These are phyloP conservation scores for Yueomyces sp. DNA, from an alignment of 805 yeast genomes.

Conservation along the genomic window DNA sequence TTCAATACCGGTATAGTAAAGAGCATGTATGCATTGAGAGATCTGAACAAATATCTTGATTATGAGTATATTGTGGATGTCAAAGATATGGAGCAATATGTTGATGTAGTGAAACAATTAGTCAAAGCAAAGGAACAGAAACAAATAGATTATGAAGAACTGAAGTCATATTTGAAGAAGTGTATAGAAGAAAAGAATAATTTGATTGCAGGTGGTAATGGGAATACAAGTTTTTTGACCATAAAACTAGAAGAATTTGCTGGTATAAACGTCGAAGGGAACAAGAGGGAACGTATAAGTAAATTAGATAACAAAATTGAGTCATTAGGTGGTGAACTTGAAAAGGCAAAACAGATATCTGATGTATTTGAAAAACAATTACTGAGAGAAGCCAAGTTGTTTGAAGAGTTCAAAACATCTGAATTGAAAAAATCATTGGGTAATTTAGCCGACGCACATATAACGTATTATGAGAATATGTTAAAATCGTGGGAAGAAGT, in stretches of 20 bases:
- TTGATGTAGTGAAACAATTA: constrained; percentile 47
- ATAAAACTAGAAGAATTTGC: constrained; percentile 48
- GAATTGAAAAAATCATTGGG: constrained; percentile 65
- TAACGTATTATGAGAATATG: constrained; percentile 55
- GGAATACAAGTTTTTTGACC: constrained; percentile 33
- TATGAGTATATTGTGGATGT: constrained; percentile 70
- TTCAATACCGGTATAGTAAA: constrained; percentile 37
- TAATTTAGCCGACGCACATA: constrained; percentile 63
- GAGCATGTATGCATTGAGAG: constrained; percentile 29
- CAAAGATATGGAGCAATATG: constrained; percentile 78
- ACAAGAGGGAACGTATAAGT: constrained; percentile 37
- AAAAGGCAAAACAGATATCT: constrained; percentile 35
- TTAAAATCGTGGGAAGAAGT: constrained; percentile 59
- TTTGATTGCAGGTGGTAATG: constrained; percentile 28
- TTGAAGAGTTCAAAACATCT: constrained; percentile 66
- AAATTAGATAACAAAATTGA: constrained; percentile 38
- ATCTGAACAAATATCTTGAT: constrained; percentile 44
- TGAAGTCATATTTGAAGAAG: constrained; percentile 64
- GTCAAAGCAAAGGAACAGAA: constrained; percentile 82
- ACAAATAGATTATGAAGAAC: constrained; percentile 79
- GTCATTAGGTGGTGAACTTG: constrained; percentile 36
- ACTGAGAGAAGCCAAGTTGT: constrained; percentile 43
- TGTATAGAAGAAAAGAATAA: constrained; percentile 53
- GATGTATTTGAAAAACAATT: constrained; percentile 46
- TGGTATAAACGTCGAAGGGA: constrained; percentile 47